Evolutionary conservation across 352 stramenopile species (phyloP).

Genomic region (Phytopythium litorale): DNA sequence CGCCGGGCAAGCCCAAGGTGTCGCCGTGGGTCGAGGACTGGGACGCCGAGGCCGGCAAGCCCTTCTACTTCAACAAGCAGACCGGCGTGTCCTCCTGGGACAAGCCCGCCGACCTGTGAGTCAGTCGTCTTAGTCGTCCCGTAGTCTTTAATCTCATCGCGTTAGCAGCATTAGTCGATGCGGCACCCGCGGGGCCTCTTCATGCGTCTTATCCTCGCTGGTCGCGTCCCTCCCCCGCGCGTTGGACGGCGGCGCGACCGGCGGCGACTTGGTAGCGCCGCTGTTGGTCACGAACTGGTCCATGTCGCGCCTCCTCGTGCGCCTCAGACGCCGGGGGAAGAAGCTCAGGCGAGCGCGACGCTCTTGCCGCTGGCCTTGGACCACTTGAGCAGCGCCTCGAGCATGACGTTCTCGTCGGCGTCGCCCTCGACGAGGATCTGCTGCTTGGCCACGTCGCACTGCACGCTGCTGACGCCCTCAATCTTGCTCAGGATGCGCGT

Average conservation of each 20-base stretch:
- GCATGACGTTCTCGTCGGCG: constrained; percentile 73
- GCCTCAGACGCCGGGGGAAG: background rate
- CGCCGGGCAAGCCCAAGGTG: constrained; percentile 11
- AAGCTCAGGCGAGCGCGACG: constrained; percentile 65
- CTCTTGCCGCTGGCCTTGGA: constrained; percentile 86
- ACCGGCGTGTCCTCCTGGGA: constrained; percentile 80
- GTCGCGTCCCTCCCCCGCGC: too few relatives aligned
- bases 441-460: constrained; percentile 87
- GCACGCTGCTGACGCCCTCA: constrained; percentile 76
- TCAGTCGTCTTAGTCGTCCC: background rate
- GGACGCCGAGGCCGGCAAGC: constrained; percentile 68
- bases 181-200: too few relatives aligned
- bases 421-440: constrained; percentile 80
- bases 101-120: constrained; percentile 62
- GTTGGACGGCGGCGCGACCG: too few relatives aligned
- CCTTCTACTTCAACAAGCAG: constrained; percentile 89
- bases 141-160: too few relatives aligned
- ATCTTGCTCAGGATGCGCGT: constrained; percentile 90
- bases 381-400: constrained; percentile 87
- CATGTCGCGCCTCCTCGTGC: background rate
- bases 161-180: too few relatives aligned
- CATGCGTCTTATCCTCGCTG: background rate
- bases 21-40: constrained; percentile 74
- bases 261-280: background rate
- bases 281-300: background rate